Conservation (phyloP, 331 rosid genomes). For the Acacia concinna region DNA sequence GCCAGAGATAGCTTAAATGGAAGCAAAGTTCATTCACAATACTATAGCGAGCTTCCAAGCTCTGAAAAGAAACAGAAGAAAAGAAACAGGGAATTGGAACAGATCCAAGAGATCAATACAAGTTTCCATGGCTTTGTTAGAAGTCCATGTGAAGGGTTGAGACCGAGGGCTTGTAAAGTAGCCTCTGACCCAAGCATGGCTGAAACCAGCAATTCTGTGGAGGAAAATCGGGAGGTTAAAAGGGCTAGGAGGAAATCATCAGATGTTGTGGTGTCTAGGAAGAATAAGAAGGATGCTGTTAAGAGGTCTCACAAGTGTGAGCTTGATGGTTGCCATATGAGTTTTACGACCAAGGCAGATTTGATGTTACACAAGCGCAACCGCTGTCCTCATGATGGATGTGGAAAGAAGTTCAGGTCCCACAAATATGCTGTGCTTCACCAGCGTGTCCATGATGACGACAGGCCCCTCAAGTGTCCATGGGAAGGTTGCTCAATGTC, state of each 20-base stretch:
- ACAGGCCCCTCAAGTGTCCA: conserved; percentile 95
- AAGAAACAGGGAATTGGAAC: conserved; percentile 58
- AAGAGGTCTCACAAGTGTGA: conserved; percentile 62
- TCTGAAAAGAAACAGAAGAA: conserved; percentile 37
- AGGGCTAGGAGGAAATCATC: conserved; percentile 48
- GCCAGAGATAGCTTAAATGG: conserved; percentile 27
- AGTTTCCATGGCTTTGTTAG: conserved; percentile 48
- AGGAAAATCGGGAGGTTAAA: conserved; percentile 49
- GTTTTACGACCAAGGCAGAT: conserved; percentile 71
- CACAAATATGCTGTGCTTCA: conserved; percentile 88
- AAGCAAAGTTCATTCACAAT: conserved; percentile 41
- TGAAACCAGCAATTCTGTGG: conserved; percentile 29
- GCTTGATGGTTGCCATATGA: conserved; percentile 83
- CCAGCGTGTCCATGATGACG: conserved; percentile 90
- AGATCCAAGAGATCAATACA: conserved; percentile 29
- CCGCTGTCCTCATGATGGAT: conserved; percentile 84
- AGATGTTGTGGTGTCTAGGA: conserved; percentile 34
- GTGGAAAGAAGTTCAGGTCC: conserved; percentile 90
- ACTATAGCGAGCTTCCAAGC: conserved; percentile 39
- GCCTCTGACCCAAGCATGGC: conserved; percentile 28
- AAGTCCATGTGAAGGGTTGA: conserved; percentile 93
- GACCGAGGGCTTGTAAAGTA: conserved; percentile 69
- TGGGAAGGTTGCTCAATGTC: conserved; percentile 99
- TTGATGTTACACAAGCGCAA: conserved; percentile 78
- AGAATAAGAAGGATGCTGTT: conserved; percentile 42